phyloP scores from a whole-genome alignment of 2,329 filamentous ascomycete genomes.

The Colletotrichum horii region DNA sequence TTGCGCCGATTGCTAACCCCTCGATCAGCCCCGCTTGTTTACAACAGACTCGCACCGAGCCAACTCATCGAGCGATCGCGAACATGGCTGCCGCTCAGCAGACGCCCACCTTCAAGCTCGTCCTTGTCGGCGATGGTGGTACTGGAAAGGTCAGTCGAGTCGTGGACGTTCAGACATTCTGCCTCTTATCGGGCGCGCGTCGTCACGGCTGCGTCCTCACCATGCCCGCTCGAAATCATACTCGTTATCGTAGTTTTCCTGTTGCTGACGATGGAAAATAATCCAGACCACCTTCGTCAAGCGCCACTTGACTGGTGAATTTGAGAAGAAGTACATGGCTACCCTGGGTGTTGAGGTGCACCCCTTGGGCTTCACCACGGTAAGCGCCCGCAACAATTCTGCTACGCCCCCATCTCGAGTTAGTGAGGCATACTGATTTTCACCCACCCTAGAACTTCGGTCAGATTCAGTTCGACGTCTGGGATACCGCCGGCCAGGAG shows the following conservation, averaged over 20 bases:
- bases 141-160: conserved; percentile 83
- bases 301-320: conserved; percentile 99
- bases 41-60: conserved; percentile 39
- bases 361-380: conserved; percentile 96
- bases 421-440: conserved; percentile 7
- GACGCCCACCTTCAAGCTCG: conserved; percentile 96
- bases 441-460: conserved; percentile 83
- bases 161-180: not conserved
- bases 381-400: conserved; percentile 59
- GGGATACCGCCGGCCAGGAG: conserved; percentile 98
- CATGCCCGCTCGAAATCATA: not conserved
- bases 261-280: conserved; percentile 25
- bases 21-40: conserved; percentile 48
- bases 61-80: conserved; percentile 29
- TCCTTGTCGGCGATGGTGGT: conserved; percentile 98
- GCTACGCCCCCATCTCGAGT: not conserved
- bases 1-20: conserved; percentile 19
- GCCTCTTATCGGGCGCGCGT: not conserved
- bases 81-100: conserved; percentile 70
- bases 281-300: conserved; percentile 98
- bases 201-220: not conserved
- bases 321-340: conserved; percentile 99
- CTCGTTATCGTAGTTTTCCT: not conserved
- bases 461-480: conserved; percentile 97
- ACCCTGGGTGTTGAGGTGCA: conserved; percentile 99